Evolutionary conservation across 495 filamentous ascomycete genomes (phyloP).

Genomic region (Terfezia boudieri): DNA sequence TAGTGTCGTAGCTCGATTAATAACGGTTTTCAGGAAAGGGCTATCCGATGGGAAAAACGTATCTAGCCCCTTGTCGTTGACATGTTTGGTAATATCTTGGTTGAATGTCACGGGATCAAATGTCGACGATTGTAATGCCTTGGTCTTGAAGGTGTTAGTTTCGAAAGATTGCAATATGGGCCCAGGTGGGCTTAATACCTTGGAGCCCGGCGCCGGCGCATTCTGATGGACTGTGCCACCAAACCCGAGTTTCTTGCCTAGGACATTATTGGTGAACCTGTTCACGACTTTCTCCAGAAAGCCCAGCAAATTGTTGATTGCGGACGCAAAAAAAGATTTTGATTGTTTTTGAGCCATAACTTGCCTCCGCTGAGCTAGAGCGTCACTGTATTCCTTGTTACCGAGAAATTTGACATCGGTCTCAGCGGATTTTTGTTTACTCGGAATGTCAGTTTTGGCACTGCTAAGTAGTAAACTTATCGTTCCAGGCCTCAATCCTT

Average conservation of each 20-base stretch:
- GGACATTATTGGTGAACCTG: background rate
- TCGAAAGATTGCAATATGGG: too few species aligned
- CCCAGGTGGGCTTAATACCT: too few species aligned
- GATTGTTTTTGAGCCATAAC: background rate
- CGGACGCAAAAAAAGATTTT: background rate
- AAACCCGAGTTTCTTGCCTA: background rate
- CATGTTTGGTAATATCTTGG: background rate
- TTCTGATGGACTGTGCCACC: too few species aligned
- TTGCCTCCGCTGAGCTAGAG: background rate
- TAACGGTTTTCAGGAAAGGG: background rate
- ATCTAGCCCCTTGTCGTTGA: background rate
- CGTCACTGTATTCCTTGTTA: background rate
- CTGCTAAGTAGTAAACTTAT: background rate
- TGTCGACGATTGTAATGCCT: background rate
- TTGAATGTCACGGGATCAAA: background rate
- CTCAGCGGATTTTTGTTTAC: background rate
- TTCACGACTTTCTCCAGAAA: background rate
- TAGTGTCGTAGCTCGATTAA: background rate
- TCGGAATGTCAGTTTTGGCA: background rate
- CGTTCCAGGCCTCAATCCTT: conserved; percentile 21
- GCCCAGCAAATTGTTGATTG: background rate
- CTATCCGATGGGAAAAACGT: background rate
- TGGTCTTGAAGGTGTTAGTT: too few species aligned
- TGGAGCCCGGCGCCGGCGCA: too few species aligned
- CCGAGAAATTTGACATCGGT: background rate